phyloP scores from a whole-genome alignment of 305 asterid genomes.

The Fraxinus dipetala region DNA sequence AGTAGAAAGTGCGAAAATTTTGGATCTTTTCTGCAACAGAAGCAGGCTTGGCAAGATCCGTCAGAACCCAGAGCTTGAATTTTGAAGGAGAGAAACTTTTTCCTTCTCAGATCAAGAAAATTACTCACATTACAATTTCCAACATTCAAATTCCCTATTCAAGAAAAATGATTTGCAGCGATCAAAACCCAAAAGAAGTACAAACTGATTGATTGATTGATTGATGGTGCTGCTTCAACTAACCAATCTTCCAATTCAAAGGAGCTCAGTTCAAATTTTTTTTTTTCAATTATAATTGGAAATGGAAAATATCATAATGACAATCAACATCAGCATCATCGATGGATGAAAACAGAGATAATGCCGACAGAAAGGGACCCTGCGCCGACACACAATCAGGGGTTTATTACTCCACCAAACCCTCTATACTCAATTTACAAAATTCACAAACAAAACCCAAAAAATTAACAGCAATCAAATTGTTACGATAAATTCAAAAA shows the following conservation, averaged over 20 bases:
- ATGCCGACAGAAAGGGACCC: constrained; percentile 61
- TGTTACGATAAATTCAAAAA: not conserved
- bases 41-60: constrained; percentile 8
- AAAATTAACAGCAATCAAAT: not conserved
- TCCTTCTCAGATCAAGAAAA: constrained; percentile 29
- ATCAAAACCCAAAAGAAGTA: not conserved
- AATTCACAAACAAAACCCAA: constrained; percentile 14
- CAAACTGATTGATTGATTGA: constrained; percentile 24
- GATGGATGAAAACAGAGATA: constrained; percentile 26
- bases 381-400: constrained; percentile 48
- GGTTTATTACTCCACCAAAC: constrained; percentile 23
- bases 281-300: not conserved
- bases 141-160: constrained; percentile 14
- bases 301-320: constrained; percentile 17
- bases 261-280: not conserved
- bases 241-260: constrained; percentile 8
- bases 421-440: constrained; percentile 14
- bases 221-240: not conserved
- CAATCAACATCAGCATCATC: constrained; percentile 24
- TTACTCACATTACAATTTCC: constrained; percentile 16
- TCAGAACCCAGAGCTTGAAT: not conserved
- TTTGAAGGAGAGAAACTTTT: constrained; percentile 5
- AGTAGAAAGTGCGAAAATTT: constrained; percentile 12
- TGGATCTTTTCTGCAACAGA: constrained; percentile 20
- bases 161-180: constrained; percentile 4